phyloP scores from a whole-genome alignment of 768 basidiomycete species.

The Agaricus subrufescens region DNA sequence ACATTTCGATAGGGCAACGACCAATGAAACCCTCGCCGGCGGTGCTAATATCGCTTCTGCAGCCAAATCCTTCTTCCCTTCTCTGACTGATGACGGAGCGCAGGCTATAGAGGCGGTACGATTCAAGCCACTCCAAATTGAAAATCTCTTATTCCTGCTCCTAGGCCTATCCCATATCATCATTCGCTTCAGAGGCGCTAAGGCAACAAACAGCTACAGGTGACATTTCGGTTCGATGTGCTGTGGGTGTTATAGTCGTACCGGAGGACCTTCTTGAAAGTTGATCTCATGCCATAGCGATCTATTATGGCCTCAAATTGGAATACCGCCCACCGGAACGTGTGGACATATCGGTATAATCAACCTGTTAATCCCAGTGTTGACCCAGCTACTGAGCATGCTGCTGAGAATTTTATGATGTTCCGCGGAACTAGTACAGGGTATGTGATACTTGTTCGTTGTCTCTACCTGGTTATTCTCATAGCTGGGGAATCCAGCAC shows the following conservation, averaged over 20 bases:
- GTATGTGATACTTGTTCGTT: slow-evolving; percentile 21
- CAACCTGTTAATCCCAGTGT: slow-evolving; percentile 42
- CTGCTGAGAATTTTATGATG: slow-evolving; percentile 70
- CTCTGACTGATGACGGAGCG: slow-evolving; percentile 34
- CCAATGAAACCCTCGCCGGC: slow-evolving; percentile 53
- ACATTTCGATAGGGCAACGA: slow-evolving; percentile 35
- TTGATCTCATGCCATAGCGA: slow-evolving; percentile 21
- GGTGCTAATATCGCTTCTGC: slow-evolving; percentile 32
- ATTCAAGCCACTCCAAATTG: background rate
- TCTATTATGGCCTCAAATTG: slow-evolving; percentile 42
- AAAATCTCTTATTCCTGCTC: background rate
- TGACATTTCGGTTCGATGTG: slow-evolving; percentile 46
- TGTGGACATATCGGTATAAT: slow-evolving; percentile 60
- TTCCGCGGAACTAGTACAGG: slow-evolving; percentile 57
- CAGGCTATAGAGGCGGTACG: slow-evolving; percentile 29
- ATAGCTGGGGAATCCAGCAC: slow-evolving; percentile 21
- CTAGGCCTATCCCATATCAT: slow-evolving; percentile 36
- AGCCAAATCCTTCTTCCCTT: slow-evolving; percentile 40
- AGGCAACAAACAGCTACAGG: slow-evolving; percentile 44
- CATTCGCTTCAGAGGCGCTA: slow-evolving; percentile 37
- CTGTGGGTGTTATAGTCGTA: slow-evolving; percentile 33
- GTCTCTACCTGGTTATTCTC: background rate
- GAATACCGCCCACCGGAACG: slow-evolving; percentile 23
- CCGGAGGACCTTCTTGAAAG: background rate
- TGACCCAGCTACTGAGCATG: slow-evolving; percentile 35